Evolutionary conservation across 108 stramenopile species (phyloP), one percentile per base, ranked within the genome.

Genomic region (Chaetoceros muelleri): DNA sequence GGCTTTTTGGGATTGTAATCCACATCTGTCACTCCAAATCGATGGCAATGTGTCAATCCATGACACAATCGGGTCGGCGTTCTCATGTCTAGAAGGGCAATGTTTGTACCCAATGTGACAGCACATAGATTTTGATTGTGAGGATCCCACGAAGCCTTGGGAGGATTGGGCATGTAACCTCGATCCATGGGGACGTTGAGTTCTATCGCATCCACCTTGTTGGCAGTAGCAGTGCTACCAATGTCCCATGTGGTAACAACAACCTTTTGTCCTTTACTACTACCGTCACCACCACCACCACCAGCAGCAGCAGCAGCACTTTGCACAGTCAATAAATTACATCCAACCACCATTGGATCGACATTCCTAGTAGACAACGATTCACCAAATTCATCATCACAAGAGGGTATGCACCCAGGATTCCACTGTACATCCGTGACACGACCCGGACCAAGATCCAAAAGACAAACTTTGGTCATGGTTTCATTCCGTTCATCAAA

Each of bases 1-100:
- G 96, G 93, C 59, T 90, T 91, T 67, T 96, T 84, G 46, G 90
- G 98, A 76, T 98, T 98, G 71, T 89, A 97, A 72, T 94, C 87
- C 28, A 99, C 58, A 67, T 82, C 82, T 3, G 79, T 78, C 19
- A 83, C 72, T 24, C 80, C 86, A 53, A 68, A 79, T 24, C 82
- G 67, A 69, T 88, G 91, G 28, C 0, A 70, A 70, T 25, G 67
- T 57, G 45, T 76, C 51, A 47, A 57, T 44, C 29, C 87, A 70
- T 80, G 74, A 81, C 60, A 85, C 85, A 25, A 84, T 65, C 0
- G 75, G 51, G 7, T 73, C 65, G 19, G 84, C 72, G 22, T 57
- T 54, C 17, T 31, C 51, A 23, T 26, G 17, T 54, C 53, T 18
- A 19, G 10, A 22, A 54, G 26, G 5, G 53, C 29, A 30, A 54